These are phyloP conservation scores for Talaromyces ruber DNA, from an alignment of 495 filamentous ascomycete genomes.

Conservation along the genomic window DNA sequence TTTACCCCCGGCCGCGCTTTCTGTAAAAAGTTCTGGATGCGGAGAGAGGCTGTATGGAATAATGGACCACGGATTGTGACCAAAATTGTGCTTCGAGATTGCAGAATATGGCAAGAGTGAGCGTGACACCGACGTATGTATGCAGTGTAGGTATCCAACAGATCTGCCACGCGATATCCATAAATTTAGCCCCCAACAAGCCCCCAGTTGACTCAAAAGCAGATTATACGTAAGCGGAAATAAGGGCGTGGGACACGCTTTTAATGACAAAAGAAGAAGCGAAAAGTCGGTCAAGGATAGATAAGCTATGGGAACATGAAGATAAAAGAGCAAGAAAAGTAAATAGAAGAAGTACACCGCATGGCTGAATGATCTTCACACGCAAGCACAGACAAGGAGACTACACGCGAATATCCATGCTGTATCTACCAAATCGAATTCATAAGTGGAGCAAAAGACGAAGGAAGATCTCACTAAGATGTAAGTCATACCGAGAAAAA, in stretches of 20 bases:
- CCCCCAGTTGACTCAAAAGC: not conserved
- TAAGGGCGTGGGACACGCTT: not conserved
- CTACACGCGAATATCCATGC: no score
- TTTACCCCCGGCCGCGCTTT: not conserved
- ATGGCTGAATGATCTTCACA: not conserved
- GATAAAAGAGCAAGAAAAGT: not conserved
- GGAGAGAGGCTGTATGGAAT: not conserved
- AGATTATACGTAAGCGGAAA: not conserved
- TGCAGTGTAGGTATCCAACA: not conserved
- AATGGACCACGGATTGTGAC: not conserved
- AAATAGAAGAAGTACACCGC: not conserved
- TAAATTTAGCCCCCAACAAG: not conserved
- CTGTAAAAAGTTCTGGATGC: not conserved
- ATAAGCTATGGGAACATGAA: not conserved
- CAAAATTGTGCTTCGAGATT: not conserved
- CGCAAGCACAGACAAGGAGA: not conserved
- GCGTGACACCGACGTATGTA: not conserved
- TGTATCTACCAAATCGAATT: not conserved
- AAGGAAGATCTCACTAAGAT: not conserved
- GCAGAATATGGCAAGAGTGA: not conserved
- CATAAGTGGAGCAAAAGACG: not conserved
- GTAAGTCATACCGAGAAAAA: not conserved
- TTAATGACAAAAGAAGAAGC: not conserved
- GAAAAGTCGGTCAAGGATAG: not conserved
- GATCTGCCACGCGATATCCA: not conserved